Percentiles rank a stretch among this genome's conserved stretches.
Evolutionary conservation across 768 basidiomycete genomes (phyloP).

Genomic region (Leucocoprinus leucothites): DNA sequence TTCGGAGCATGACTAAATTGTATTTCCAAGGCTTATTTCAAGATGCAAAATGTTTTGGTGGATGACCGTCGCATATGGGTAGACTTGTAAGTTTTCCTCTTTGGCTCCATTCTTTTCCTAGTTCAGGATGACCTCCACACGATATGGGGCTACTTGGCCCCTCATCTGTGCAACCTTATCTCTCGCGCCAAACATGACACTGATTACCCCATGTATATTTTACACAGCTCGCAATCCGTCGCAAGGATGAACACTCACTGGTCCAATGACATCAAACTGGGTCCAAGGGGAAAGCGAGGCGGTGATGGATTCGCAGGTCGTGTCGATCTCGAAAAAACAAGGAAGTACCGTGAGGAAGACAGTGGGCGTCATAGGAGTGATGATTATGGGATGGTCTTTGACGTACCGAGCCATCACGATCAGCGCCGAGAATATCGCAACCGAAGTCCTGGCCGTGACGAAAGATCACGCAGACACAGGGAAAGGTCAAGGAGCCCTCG

Average conservation of each 20-base stretch:
- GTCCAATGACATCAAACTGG: constrained; percentile 72
- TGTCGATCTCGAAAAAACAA: constrained; percentile 70
- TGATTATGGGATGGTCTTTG: constrained; percentile 83
- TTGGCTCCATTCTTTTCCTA: constrained; percentile 1
- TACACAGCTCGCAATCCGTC: constrained; percentile 85
- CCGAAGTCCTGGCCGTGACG: constrained; percentile 44
- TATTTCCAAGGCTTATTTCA: constrained; percentile 84
- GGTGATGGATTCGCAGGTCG: constrained; percentile 61
- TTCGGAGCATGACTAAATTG: neutral
- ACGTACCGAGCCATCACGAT: constrained; percentile 46
- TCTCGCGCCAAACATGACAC: constrained; percentile 4
- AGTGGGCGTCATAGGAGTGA: constrained; percentile 25
- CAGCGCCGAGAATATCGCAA: constrained; percentile 44
- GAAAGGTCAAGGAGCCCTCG: constrained; percentile 38
- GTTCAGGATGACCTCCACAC: neutral
- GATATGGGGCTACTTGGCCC: neutral
- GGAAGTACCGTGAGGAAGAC: constrained; percentile 57
- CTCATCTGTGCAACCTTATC: neutral
- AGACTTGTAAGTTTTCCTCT: constrained; percentile 71
- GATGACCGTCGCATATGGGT: constrained; percentile 99
- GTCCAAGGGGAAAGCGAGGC: constrained; percentile 31
- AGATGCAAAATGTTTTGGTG: constrained; percentile 99
- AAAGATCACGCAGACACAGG: constrained; percentile 13
- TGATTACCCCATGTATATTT: constrained; percentile 17
- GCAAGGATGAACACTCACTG: constrained; percentile 78